Evolutionary conservation across 768 basidiomycete species (phyloP).

Genomic region (Xerocomus brunneocitrinus): DNA sequence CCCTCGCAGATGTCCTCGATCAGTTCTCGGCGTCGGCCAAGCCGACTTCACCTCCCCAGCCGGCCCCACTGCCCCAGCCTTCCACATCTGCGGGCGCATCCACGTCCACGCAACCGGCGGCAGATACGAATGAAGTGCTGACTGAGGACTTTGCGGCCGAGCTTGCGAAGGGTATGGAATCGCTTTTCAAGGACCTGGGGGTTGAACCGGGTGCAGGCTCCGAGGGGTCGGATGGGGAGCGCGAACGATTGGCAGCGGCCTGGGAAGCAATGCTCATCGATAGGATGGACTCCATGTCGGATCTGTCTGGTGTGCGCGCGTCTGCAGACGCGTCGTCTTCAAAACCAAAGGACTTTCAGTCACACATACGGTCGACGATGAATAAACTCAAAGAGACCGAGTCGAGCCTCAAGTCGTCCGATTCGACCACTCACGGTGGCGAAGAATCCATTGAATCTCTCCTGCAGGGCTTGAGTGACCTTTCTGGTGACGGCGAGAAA

Average conservation of each 20-base stretch:
- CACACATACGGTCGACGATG: conserved; percentile 66
- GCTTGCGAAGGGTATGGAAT: conserved; percentile 43
- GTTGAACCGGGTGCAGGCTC: conserved; percentile 15
- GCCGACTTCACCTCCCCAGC: conserved; percentile 9
- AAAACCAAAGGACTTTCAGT: conserved; percentile 52
- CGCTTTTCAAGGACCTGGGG: conserved; percentile 30
- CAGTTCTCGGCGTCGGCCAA: conserved; percentile 33
- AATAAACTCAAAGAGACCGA: conserved; percentile 70
- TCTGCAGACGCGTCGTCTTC: conserved; percentile 3
- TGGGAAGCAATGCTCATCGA: conserved; percentile 73
- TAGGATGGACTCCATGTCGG: conserved; percentile 41
- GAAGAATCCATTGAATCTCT: conserved; percentile 48
- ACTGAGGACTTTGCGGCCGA: conserved; percentile 35
- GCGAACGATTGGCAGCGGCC: conserved; percentile 48
- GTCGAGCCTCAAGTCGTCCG: conserved; percentile 28
- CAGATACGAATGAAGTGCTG: conserved; percentile 8
- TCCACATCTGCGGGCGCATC: conserved; percentile 11
- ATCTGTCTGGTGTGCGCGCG: conserved; percentile 4
- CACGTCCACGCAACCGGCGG: conserved; percentile 13
- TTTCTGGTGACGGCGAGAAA: conserved; percentile 35
- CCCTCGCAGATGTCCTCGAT: conserved; percentile 43
- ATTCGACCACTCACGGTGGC: not conserved
- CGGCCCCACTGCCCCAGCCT: conserved; percentile 14
- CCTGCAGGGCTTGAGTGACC: conserved; percentile 31
- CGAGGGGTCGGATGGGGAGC: conserved; percentile 14